Evolutionary conservation across 768 basidiomycete species (phyloP).

Genomic region (Termitomyces sp.): DNA sequence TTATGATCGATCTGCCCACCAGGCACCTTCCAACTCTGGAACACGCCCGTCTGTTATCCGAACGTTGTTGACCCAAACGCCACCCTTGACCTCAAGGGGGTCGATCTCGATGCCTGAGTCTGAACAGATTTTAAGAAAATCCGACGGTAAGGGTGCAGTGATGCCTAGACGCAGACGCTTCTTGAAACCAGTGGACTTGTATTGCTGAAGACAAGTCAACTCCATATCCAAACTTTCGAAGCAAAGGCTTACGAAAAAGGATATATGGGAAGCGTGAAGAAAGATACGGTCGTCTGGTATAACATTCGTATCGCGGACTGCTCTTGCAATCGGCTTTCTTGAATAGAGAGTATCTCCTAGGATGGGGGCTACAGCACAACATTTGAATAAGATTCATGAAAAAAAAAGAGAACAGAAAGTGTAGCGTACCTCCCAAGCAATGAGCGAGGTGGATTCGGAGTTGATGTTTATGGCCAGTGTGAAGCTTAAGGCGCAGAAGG

Average conservation of each 20-base stretch:
- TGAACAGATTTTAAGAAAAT: conserved; percentile 52
- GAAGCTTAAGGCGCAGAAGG: conserved; percentile 52
- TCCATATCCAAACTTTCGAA: neutral
- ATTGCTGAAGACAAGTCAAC: conserved; percentile 39
- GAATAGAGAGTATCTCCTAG: conserved; percentile 61
- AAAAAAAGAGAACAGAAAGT: neutral
- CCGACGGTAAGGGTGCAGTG: conserved; percentile 55
- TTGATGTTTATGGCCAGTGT: conserved; percentile 71
- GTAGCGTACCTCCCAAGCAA: conserved; percentile 42
- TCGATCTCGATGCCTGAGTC: conserved; percentile 44
- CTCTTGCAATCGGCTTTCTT: conserved; percentile 26
- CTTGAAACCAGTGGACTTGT: conserved; percentile 38
- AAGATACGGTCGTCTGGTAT: conserved; percentile 52
- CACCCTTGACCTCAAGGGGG: conserved; percentile 37
- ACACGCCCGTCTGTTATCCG: conserved; percentile 31
- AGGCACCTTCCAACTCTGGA: conserved; percentile 36
- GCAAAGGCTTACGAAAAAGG: conserved; percentile 46
- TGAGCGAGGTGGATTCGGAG: conserved; percentile 64
- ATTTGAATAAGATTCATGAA: neutral
- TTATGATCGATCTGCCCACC: conserved; percentile 16
- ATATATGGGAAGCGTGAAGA: conserved; percentile 58
- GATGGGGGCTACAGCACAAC: conserved; percentile 51
- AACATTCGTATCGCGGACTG: conserved; percentile 23
- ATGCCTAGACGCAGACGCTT: conserved; percentile 54
- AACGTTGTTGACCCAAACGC: conserved; percentile 45